Evolutionary conservation across 2,329 filamentous ascomycete genomes (phyloP), one percentile per base, ranked within the genome.

Genomic region (Calonectria hongkongensis): DNA sequence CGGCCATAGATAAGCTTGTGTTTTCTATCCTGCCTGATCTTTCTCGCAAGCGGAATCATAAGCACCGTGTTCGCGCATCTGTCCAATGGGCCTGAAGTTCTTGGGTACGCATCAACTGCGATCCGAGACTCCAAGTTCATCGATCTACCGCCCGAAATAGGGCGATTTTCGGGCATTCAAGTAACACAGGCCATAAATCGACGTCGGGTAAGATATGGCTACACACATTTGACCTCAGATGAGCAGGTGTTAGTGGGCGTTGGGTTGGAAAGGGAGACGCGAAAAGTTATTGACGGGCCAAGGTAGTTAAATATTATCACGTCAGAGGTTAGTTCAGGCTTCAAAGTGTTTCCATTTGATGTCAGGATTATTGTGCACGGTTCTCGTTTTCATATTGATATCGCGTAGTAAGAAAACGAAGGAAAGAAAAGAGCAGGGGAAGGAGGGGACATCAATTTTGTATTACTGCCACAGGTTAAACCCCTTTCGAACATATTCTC

Each of bases 91-190:
- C 75, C 74, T n/a, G 75, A 77, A 45, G 67, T 76, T 36, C 70
- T 76, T 10, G 75, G 75, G 1, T 73, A 73, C 36, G 74, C 65
- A n/a, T 75, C 75, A 10, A 71, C 74, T 15, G 36, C 66, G 16
- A 28, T 77, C 25, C 70, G 71, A 16, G 75, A 76, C 48, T 64
- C 62, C 16, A 48, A 39, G 8, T 64, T 48, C 21, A 7, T 64
- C 15, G 43, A 48, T 4, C 7, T 64, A 4, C 62, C 62, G 10
- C 41, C 41, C 6, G 28, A 48, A 7, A 36, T 28, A n/a, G 43
- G 43, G 15, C 15, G 27, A 2, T 21, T 39, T 15, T 18, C n/a
- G 13, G 47, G 47, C 12, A 50, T 50, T 1, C 21, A 50, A 50
- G 13, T 50, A 15, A 12, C 25, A 8, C 47, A 28, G 13, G 47